Base-by-base conservation (phyloP, 192 early-diverging fungal genomes). In the Coemansia sp. region DNA sequence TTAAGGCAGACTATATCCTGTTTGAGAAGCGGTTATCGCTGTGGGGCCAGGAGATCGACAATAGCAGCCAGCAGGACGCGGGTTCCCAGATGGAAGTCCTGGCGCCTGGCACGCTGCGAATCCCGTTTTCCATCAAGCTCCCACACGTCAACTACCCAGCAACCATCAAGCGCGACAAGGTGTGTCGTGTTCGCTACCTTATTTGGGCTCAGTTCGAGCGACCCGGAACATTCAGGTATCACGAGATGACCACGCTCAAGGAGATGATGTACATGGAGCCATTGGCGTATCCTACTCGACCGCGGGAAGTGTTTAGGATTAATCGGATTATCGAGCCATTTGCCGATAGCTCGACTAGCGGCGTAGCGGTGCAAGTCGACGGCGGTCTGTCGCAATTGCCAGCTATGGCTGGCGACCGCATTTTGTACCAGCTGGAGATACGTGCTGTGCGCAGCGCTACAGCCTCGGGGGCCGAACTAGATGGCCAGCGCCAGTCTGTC, bases 111-210 rank as follows among this genome's bases (percentile, higher is more conserved):
- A 78, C 76, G 7, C 45, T 67, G 62, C 53, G 38, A 2, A 41
- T 78, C 20, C 76, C 76, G 47, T 78, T 78, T 34, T 70, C 67
- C 8, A 73, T 78, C 42, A 23, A 38, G 9, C 35, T 78, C 14
- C 76, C 76, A 7, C 53, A 43, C 3, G 68, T 70, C 43, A 73
- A 78, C 57, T 78, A 78, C 33, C 76, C 76, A 33, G 48, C 76
- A 11, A 67, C 70, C 0, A 42, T 78, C 16, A 68, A 56, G 41
- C 59, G 70, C 42, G 70, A 73, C 2, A 61, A 61, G 13, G 68
- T 62, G 16, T 73, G 76, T 36, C 62, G 67, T 23, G 67, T 78
- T 12, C 68, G 68, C 26, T 78, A 78, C 28, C 25, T 65, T 8
- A n/a, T 78, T 26, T 72, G 69, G 69, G 76, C 76, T 8, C 39